Evolutionary conservation across 192 early-diverging fungal species (phyloP).

Genomic region (Funneliformis geosporum): DNA sequence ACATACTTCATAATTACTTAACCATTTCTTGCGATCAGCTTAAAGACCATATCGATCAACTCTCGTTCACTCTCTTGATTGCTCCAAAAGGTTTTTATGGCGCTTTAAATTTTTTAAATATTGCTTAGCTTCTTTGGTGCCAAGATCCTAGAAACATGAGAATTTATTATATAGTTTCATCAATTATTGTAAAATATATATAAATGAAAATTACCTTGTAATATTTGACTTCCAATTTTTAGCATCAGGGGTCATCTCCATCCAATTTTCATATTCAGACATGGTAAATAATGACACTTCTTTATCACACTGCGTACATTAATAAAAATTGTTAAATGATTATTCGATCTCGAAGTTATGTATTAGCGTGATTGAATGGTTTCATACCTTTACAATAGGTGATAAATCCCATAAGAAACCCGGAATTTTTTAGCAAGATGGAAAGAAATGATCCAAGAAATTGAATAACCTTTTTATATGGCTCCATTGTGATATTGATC

Average conservation of each 20-base stretch:
- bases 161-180: too few relatives aligned
- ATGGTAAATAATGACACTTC: constrained; percentile 64
- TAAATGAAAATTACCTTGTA: constrained; percentile 65
- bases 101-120: constrained; percentile 82
- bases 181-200: too few relatives aligned
- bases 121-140: constrained; percentile 87
- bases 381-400: constrained; percentile 49
- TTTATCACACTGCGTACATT: too few relatives aligned
- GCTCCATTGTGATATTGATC: constrained; percentile 87
- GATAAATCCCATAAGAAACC: constrained; percentile 66
- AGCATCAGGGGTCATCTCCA: constrained; percentile 60
- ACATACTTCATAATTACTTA: constrained; percentile 61
- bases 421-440: constrained; percentile 81
- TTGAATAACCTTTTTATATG: too few relatives aligned
- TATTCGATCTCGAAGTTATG: too few relatives aligned
- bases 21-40: constrained; percentile 96
- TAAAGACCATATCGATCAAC: constrained; percentile 96
- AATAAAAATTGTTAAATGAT: too few relatives aligned
- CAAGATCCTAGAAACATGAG: constrained; percentile 66
- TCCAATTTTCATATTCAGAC: constrained; percentile 92
- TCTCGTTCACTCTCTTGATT: constrained; percentile 63
- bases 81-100: constrained; percentile 81
- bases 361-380: too few relatives aligned
- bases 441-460: constrained; percentile 32
- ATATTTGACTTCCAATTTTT: constrained; percentile 91